Evolutionary conservation across 805 yeast species (phyloP), one percentile per base, ranked within the genome.

Genomic region (Pichia kluyveri): DNA sequence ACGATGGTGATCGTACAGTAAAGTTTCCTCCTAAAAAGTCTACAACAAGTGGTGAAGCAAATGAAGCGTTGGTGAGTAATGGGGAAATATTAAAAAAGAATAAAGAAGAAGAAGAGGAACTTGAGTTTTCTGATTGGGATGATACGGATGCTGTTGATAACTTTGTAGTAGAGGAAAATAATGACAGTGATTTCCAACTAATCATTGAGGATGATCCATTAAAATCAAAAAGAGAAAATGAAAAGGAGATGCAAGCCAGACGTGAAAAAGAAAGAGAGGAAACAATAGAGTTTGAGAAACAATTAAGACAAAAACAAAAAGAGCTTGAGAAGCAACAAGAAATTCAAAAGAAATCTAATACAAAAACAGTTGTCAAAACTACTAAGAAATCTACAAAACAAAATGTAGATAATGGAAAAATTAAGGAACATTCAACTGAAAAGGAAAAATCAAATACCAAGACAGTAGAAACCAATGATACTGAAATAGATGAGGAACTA

Each of bases 91-190:
- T 30, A 4, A 23, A 1, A 12, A 30, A 30, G n/a, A 32, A 12
- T 34, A 14, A 51, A 9, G 55, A 47, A 10, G 63, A 56, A 12
- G 59, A 58, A 12, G 58, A 57, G 50, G 49, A 49, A 18, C 46
- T 58, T 32, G 55, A 58, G 30, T 42, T 55, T 8, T 56, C 61
- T 0, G 63, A 57, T 43, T 60, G 60, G 61, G 63, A 58, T 11
- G 63, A 60, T 15, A 57, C 47, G 4, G 61, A 56, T 18, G 45
- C 49, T 3, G 38, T 52, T 23, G 51, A 43, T 32, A 48, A 40
- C 10, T 10, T 44, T 3, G 38, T 19, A 12, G n/a, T 38, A 14
- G 19, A 17, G 14, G 23, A 37, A 14, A 36, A 48, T 3, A 44
- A 41, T 17, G 43, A 38, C 23, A 41, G 42, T 8, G 52, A 46